Evolutionary conservation across 805 yeast species (phyloP), one percentile per base, ranked within the genome.

Genomic region (Hanseniaspora hatyaiensis): DNA sequence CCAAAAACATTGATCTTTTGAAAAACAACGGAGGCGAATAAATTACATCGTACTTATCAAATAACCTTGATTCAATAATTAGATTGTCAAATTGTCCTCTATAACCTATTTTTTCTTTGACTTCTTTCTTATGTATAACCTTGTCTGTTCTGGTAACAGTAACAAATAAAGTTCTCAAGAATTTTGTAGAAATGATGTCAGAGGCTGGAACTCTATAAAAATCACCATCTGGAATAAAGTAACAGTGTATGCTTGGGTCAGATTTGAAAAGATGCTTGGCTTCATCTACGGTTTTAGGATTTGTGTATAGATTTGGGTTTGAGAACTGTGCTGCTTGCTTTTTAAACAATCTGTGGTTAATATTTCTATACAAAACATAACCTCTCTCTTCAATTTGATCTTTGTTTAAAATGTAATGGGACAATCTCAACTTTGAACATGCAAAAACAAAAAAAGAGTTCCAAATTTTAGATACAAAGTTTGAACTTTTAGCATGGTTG

Each of bases 141-240:
- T 73, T 68, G 59, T 88, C 95, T 54, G 78, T 81, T 54, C 77
- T 79, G 0, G 94, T 83, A 2, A 89, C 96, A 0, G 86, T 76
- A 1, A 83, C 80, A 65, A 92, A 92, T 50, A 87, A 64, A 40
- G 74, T 72, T 54, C 74, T 76, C 28, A 79, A 74, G 53, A 70
- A 77, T 40, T 72, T 73, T 50, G 86, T 67, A 0, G 89, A 75
- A 18, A 81, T 78, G 13, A 78, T 79, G 59, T 88, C 96, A 53
- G 74, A 74, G 50, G 77, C 80, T 0, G 98, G 98, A 1, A 87
- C 98, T 49, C 97, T 75, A 29, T 88, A 76, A 56, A 75, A 81
- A 40, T 69, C 67, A 3, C 98, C 98, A 60, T 84, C 81, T 0
- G 88, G 88, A 6, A 84, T 77, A 58, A 82, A 82, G 40, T 75